These are phyloP conservation scores for Nevesoporus exiguus DNA, from an alignment of 768 basidiomycete species.

Conservation along the genomic window DNA sequence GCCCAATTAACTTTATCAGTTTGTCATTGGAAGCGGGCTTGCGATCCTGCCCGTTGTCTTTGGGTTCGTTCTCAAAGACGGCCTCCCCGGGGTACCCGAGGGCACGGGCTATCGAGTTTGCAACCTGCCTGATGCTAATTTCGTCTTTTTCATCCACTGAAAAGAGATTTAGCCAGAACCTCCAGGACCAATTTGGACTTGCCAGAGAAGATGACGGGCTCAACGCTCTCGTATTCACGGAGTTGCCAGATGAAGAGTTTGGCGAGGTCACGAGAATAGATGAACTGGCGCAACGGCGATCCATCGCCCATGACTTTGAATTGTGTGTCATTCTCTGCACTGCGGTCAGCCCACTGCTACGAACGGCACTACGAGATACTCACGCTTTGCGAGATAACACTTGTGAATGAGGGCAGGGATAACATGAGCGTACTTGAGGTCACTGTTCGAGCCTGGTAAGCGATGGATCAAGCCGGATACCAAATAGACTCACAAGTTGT, in stretches of 20 bases:
- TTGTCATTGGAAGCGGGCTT: conserved; percentile 96
- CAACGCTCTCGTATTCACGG: conserved; percentile 86
- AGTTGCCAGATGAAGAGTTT: conserved; percentile 94
- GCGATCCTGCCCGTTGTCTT: conserved; percentile 91
- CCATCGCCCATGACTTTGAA: conserved; percentile 90
- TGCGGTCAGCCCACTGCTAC: background rate
- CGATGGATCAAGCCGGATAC: background rate
- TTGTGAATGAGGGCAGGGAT: conserved; percentile 94
- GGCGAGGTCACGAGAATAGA: conserved; percentile 94
- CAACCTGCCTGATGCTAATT: conserved; percentile 87
- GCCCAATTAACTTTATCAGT: conserved; percentile 65
- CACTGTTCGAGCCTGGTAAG: conserved; percentile 43
- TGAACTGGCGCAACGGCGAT: conserved; percentile 93
- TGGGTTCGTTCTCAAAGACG: conserved; percentile 57
- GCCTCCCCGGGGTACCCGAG: conserved; percentile 79
- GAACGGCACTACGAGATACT: conserved; percentile 6
- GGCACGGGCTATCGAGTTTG: conserved; percentile 86
- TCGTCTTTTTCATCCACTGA: conserved; percentile 91
- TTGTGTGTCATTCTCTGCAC: conserved; percentile 70
- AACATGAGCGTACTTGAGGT: conserved; percentile 88
- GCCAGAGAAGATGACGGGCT: conserved; percentile 92
- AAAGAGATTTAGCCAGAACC: background rate
- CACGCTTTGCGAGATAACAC: conserved; percentile 88
- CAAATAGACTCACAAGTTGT: conserved; percentile 70
- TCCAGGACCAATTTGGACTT: conserved; percentile 9